Percentiles rank a stretch among this genome's conserved stretches.
Evolutionary conservation across 129 eudicot genomes (phyloP).

Genomic region (Artemisia annua): DNA sequence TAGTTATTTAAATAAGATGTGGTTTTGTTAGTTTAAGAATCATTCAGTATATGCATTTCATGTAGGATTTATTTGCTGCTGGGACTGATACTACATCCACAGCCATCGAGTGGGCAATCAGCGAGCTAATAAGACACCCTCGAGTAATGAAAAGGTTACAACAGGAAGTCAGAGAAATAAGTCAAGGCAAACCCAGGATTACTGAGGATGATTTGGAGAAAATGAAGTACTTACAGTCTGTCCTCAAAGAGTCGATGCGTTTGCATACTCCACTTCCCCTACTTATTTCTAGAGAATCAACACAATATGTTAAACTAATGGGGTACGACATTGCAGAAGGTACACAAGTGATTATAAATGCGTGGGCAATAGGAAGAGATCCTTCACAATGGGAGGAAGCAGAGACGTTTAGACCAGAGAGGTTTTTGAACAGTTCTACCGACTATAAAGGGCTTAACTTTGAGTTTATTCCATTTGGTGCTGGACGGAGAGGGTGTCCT

Average conservation of each 20-base stretch:
- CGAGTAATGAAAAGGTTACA: slow-evolving; percentile 41
- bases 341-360: slow-evolving; percentile 11
- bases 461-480: slow-evolving; percentile 18
- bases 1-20: background rate
- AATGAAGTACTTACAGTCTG: slow-evolving; percentile 55
- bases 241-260: slow-evolving; percentile 50
- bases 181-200: slow-evolving; percentile 20
- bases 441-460: slow-evolving; percentile 16
- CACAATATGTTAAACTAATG: slow-evolving; percentile 16
- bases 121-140: slow-evolving; percentile 52
- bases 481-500: slow-evolving; percentile 21
- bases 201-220: slow-evolving; percentile 43
- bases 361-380: slow-evolving; percentile 20
- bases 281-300: slow-evolving; percentile 42
- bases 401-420: slow-evolving; percentile 12
- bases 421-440: slow-evolving; percentile 15
- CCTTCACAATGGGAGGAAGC: slow-evolving; percentile 15
- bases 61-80: slow-evolving; percentile 43
- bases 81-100: slow-evolving; percentile 22
- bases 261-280: slow-evolving; percentile 46
- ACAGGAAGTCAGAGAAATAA: slow-evolving; percentile 10
- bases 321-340: slow-evolving; percentile 18
- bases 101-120: slow-evolving; percentile 47
- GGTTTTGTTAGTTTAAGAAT: background rate
- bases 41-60: background rate